These are phyloP conservation scores for Sparassis latifolia DNA, from an alignment of 1,284 basidiomycete genomes.

Conservation along the genomic window DNA sequence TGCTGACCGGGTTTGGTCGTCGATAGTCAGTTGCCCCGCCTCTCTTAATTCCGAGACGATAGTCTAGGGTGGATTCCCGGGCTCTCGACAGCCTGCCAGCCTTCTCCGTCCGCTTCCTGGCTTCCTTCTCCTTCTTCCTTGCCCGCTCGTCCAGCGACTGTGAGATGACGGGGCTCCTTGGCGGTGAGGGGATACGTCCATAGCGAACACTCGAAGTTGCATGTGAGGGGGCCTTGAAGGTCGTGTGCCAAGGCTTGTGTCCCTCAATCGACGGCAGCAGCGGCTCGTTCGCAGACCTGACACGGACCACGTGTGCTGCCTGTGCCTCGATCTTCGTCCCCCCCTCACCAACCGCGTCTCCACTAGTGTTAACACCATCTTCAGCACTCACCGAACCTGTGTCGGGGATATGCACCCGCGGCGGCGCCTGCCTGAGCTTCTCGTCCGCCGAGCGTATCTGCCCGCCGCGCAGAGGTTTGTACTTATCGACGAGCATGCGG, in stretches of 20 bases:
- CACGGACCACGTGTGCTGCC: neutral
- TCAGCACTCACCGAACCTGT: neutral
- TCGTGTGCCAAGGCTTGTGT: conserved; percentile 67
- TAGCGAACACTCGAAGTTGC: conserved; percentile 44
- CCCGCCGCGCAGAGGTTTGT: conserved; percentile 69
- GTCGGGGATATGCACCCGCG: conserved; percentile 20
- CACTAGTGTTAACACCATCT: neutral
- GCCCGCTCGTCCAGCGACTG: conserved; percentile 43
- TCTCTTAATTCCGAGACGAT: conserved; percentile 49
- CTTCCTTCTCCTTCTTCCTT: conserved; percentile 44
- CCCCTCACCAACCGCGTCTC: neutral
- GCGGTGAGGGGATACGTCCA: conserved; percentile 34
- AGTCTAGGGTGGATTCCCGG: conserved; percentile 71
- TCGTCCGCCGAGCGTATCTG: conserved; percentile 65
- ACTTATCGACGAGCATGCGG: conserved; percentile 82
- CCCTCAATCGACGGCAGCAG: conserved; percentile 47
- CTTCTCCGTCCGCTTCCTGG: conserved; percentile 43
- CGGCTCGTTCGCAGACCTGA: conserved; percentile 24
- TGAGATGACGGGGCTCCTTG: conserved; percentile 12
- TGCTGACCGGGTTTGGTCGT: conserved; percentile 47
- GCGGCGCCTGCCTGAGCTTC: conserved; percentile 54
- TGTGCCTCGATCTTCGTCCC: neutral
- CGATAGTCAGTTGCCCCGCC: conserved; percentile 26
- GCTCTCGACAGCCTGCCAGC: conserved; percentile 59
- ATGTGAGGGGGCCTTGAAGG: conserved; percentile 56